Evolutionary conservation across 495 filamentous ascomycete genomes (phyloP).

Genomic region (Penicillium bialowiezense): DNA sequence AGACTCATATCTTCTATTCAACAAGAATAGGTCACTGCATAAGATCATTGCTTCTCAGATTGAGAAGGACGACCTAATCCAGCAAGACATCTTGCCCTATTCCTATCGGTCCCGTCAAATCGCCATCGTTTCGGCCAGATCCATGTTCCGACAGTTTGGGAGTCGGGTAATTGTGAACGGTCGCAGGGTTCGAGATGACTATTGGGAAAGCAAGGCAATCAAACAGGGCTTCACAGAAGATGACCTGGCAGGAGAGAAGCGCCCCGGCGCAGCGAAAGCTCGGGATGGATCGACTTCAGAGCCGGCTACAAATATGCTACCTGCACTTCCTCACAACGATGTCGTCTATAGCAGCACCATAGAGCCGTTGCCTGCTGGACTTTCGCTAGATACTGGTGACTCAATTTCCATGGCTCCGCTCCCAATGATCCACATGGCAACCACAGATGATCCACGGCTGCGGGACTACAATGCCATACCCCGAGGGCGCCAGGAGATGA

Average conservation of each 20-base stretch:
- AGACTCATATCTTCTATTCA: slow-evolving; percentile 97
- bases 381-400: slow-evolving; percentile 61
- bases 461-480: slow-evolving; percentile 81
- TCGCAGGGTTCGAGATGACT: slow-evolving; percentile 90
- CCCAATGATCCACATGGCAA: slow-evolving; percentile 79
- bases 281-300: slow-evolving; percentile 65
- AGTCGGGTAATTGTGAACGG: slow-evolving; percentile 89
- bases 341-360: slow-evolving; percentile 78
- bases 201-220: slow-evolving; percentile 94
- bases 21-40: slow-evolving; percentile 95
- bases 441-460: slow-evolving; percentile 72
- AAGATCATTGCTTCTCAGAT: slow-evolving; percentile 97
- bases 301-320: slow-evolving; percentile 45
- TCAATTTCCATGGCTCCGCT: slow-evolving; percentile 65
- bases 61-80: slow-evolving; percentile 95
- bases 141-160: slow-evolving; percentile 99
- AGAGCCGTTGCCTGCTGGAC: slow-evolving; percentile 65
- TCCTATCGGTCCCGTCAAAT: slow-evolving; percentile 98
- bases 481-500: slow-evolving; percentile 84
- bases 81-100: slow-evolving; percentile 93
- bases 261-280: slow-evolving; percentile 85
- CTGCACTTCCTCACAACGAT: slow-evolving; percentile 59
- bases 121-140: slow-evolving; percentile 95
- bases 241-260: slow-evolving; percentile 93
- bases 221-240: slow-evolving; percentile 99